Evolutionary conservation across 2,329 filamentous ascomycete species (phyloP).

Genomic region (Pseudofabraea citricarpa): DNA sequence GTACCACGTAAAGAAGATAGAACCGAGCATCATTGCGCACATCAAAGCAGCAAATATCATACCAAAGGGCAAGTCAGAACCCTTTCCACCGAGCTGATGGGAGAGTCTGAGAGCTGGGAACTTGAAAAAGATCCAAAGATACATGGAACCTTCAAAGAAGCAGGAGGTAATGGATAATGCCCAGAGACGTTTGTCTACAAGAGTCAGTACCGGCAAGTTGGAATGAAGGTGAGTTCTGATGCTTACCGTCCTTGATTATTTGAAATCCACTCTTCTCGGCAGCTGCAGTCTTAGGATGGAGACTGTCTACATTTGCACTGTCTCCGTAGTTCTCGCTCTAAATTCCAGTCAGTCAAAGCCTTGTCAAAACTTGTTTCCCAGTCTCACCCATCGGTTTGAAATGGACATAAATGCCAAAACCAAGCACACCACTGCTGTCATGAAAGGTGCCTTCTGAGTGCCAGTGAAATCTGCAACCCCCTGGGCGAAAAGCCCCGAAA

Average conservation of each 20-base stretch:
- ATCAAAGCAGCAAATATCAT: constrained; percentile 53
- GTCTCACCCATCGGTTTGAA: constrained; percentile 40
- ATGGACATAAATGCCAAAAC: constrained; percentile 38
- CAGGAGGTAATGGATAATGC: constrained; percentile 45
- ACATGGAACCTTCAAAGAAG: constrained; percentile 56
- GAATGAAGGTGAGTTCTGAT: neutral
- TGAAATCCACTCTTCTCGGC: constrained; percentile 10
- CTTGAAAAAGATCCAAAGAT: constrained; percentile 58
- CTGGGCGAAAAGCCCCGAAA: constrained; percentile 45
- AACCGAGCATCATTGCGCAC: constrained; percentile 53
- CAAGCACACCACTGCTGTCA: constrained; percentile 37
- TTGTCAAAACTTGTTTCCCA: too few relatives aligned
- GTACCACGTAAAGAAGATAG: constrained; percentile 41
- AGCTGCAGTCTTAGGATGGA: neutral
- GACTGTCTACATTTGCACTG: constrained; percentile 6
- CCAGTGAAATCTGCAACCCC: constrained; percentile 39
- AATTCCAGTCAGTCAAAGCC: too few relatives aligned
- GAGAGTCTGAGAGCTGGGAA: constrained; percentile 45
- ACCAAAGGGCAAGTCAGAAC: constrained; percentile 41
- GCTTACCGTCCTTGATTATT: constrained; percentile 3
- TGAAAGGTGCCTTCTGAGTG: constrained; percentile 46
- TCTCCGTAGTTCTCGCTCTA: constrained; percentile 45
- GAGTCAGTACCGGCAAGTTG: neutral
- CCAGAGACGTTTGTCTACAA: constrained; percentile 40
- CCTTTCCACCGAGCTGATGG: constrained; percentile 26